A percentile compares a stretch with the other conserved stretches of the same genome.
Conservation (phyloP, 495 filamentous ascomycete genomes). For the Xylaria telfairii region DNA sequence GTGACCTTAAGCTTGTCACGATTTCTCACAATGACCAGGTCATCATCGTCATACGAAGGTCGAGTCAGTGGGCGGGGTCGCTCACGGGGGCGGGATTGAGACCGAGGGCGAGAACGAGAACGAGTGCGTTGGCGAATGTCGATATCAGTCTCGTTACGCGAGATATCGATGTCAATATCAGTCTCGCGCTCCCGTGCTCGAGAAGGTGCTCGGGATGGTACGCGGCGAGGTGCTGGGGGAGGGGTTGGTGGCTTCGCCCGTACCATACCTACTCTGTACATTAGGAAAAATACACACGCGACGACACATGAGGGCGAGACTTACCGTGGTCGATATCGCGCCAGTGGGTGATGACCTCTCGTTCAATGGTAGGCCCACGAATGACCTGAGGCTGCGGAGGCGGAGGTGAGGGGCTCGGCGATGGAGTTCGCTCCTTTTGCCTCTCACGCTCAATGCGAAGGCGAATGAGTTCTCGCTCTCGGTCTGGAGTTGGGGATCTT, state of each 20-base stretch:
- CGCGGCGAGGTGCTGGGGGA: conserved; percentile 44
- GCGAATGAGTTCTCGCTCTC: conserved; percentile 45
- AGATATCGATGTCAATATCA: conserved; percentile 62
- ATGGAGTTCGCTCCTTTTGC: conserved; percentile 39
- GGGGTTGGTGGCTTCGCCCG: conserved; percentile 53
- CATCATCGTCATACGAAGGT: conserved; percentile 45
- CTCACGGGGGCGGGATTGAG: conserved; percentile 45
- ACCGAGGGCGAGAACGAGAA: conserved; percentile 37
- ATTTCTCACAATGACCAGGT: conserved; percentile 60
- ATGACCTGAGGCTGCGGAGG: conserved; percentile 60
- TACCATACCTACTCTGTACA: conserved; percentile 45
- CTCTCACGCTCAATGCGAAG: conserved; percentile 50
- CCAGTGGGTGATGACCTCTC: conserved; percentile 85
- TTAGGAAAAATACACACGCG: conserved; percentile 25
- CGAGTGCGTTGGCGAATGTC: conserved; percentile 50
- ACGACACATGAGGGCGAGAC: conserved; percentile 19
- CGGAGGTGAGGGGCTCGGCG: conserved; percentile 51
- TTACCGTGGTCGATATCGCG: conserved; percentile 87
- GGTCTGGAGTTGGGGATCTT: conserved; percentile 38
- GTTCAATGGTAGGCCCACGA: conserved; percentile 72
- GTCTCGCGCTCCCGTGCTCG: conserved; percentile 49
- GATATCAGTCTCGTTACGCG: conserved; percentile 53
- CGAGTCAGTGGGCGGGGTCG: conserved; percentile 38
- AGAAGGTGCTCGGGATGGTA: conserved; percentile 38
- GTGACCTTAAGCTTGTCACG: conserved; percentile 62